Evolutionary conservation across 305 asterid genomes (phyloP), one percentile per base, ranked within the genome.

Genomic region (Rubia peregrina): DNA sequence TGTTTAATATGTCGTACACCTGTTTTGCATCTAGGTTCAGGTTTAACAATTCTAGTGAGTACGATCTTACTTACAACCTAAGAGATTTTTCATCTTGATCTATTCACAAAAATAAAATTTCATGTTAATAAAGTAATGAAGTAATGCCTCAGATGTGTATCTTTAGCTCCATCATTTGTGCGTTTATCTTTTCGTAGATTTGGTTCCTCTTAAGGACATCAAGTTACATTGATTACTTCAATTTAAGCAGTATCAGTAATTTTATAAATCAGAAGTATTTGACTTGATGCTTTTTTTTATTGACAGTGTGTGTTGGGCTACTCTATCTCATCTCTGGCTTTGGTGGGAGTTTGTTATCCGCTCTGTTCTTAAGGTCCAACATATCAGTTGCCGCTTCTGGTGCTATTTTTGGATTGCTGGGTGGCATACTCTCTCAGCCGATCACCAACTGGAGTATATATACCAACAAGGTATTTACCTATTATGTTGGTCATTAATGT

Each of bases 301-400:
- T 36, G 64, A 13, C 74, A 84, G 86, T 76, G 40, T 86, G 86
- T 41, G 59, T 81, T 69, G 86, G 88, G 19, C 38, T 83, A 73
- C 79, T 83, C 22, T 83, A 83, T 69, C 19, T 77, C 63, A 84
- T 84, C 17, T 75, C 86, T 6, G 88, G 84, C 24, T 68, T 84
- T 64, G 88, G 88, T 56, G 88, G 86, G 42, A 84, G 81, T 73
- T 71, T 84, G 73, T 44, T 81, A 51, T 84, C 86, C 9, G 83
- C 84, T 26, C 84, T 84, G 63, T 81, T 84, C 59, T 75, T 84
- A 51, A 78, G 74, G 79, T 64, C 83, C 49, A 80, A 81, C 67
- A 5, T 7, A 19, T 55, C 13, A 6, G 61, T 21, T 55, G 61
- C 30, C 12, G 13, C 61, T 55, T 55, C 30, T n/a, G 61, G 30